Conservation (phyloP, 805 yeast genomes). For the Spathaspora passalidarum region DNA sequence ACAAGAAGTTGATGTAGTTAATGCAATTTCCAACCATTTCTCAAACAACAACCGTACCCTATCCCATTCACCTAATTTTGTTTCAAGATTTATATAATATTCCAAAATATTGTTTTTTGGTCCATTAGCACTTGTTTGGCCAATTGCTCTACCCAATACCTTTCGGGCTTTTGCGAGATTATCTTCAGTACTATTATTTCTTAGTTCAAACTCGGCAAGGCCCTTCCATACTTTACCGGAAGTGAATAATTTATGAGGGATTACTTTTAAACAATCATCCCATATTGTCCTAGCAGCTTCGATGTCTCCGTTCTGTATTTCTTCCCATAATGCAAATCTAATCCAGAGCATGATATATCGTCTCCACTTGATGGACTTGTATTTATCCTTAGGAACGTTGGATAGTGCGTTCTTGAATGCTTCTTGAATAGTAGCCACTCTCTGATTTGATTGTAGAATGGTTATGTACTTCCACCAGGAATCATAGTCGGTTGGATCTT, state of each 20-base stretch:
- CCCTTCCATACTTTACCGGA: constrained; percentile 74
- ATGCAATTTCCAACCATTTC: constrained; percentile 49
- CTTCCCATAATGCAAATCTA: constrained; percentile 60
- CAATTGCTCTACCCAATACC: constrained; percentile 69
- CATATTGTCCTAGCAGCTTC: constrained; percentile 51
- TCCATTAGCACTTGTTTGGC: constrained; percentile 37
- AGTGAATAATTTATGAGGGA: constrained; percentile 61
- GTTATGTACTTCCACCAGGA: constrained; percentile 79
- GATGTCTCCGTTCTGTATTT: constrained; percentile 41
- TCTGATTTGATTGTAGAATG: constrained; percentile 25
- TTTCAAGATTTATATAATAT: constrained; percentile 68
- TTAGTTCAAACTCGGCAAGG: constrained; percentile 68
- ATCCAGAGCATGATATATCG: constrained; percentile 72
- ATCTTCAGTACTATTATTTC: constrained; percentile 40
- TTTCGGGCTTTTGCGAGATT: constrained; percentile 55
- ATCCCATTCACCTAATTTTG: constrained; percentile 70
- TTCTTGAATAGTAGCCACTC: not conserved
- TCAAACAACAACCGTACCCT: constrained; percentile 73
- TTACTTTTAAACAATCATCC: constrained; percentile 41
- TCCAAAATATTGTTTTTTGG: constrained; percentile 59
- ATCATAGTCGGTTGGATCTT: constrained; percentile 60
- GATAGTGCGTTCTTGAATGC: constrained; percentile 45
- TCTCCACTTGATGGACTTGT: constrained; percentile 52
- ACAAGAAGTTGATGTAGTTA: constrained; percentile 9
- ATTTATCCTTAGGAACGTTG: constrained; percentile 30